These are phyloP conservation scores for Beauveria asiatica DNA, from an alignment of 2,329 filamentous ascomycete species.

Conservation along the genomic window DNA sequence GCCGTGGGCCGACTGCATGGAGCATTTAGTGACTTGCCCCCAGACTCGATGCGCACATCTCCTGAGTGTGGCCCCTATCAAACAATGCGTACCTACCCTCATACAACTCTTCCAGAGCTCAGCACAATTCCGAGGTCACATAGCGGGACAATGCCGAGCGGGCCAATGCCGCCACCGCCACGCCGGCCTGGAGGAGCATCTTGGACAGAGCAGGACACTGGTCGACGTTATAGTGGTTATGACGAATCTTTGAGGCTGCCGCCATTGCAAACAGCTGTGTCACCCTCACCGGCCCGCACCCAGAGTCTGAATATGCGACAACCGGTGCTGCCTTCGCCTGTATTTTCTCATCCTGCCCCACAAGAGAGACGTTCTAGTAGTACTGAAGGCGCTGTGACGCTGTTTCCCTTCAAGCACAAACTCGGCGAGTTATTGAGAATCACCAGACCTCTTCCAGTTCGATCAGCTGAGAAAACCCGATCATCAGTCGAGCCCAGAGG, in stretches of 20 bases:
- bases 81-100: conserved; percentile 17
- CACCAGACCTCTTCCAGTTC: conserved; percentile 52
- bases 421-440: conserved; percentile 69
- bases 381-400: conserved; percentile 65
- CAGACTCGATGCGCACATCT: conserved; percentile 15
- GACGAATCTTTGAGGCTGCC: conserved; percentile 47
- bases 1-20: conserved; percentile 14
- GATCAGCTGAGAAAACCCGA: conserved; percentile 21
- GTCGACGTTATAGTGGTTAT: conserved; percentile 38
- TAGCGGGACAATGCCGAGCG: conserved; percentile 36
- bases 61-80: conserved; percentile 16
- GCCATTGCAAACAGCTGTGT: conserved; percentile 39
- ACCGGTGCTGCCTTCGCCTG: conserved; percentile 20
- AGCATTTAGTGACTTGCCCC: conserved; percentile 11
- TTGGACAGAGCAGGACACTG: conserved; percentile 24
- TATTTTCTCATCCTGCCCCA: conserved; percentile 17
- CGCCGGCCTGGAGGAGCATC: conserved; percentile 28
- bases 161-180: conserved; percentile 48
- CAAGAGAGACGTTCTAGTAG: conserved; percentile 31
- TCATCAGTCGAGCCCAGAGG: conserved; percentile 49
- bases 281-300: conserved; percentile 22
- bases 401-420: conserved; percentile 65
- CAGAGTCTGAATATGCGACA: conserved; percentile 20
- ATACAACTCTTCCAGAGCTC: conserved; percentile 22
- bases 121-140: conserved; percentile 23